Conservation (phyloP, 441 rosid genomes). For the Gossypium schwendimanii region DNA sequence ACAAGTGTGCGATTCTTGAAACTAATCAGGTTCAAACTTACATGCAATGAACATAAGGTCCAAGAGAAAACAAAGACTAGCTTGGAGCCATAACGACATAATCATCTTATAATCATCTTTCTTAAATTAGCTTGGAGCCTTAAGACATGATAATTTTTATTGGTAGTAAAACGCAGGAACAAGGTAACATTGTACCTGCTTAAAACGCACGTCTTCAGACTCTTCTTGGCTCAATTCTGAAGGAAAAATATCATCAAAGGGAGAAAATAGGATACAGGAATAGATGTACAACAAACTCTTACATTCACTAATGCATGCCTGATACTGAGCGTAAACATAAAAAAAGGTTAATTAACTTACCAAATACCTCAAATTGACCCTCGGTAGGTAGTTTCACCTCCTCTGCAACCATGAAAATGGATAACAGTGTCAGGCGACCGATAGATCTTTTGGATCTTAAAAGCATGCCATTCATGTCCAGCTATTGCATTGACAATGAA, state of each 20-base stretch:
- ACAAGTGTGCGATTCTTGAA: background rate
- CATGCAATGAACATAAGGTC: background rate
- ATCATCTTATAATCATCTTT: too few relatives aligned
- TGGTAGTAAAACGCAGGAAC: background rate
- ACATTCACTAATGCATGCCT: background rate
- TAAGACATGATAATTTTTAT: background rate
- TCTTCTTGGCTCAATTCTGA: conserved; percentile 80
- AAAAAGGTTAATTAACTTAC: conserved; percentile 37
- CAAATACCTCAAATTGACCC: conserved; percentile 74
- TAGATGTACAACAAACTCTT: background rate
- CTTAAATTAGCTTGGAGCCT: background rate
- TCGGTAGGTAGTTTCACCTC: conserved; percentile 68
- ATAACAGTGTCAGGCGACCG: conserved; percentile 4
- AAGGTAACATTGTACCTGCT: conserved; percentile 46
- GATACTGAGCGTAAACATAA: background rate
- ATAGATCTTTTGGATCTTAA: background rate
- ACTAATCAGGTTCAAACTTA: background rate
- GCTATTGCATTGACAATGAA: background rate
- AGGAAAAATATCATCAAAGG: conserved; percentile 16
- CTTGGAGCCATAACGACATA: background rate
- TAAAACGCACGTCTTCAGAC: conserved; percentile 78
- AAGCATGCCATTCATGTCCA: background rate
- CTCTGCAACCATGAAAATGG: conserved; percentile 29
- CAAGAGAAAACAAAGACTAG: background rate
- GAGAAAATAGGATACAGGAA: background rate